phyloP scores from a whole-genome alignment of 768 basidiomycete species.

The Lactifluus subvellereus region DNA sequence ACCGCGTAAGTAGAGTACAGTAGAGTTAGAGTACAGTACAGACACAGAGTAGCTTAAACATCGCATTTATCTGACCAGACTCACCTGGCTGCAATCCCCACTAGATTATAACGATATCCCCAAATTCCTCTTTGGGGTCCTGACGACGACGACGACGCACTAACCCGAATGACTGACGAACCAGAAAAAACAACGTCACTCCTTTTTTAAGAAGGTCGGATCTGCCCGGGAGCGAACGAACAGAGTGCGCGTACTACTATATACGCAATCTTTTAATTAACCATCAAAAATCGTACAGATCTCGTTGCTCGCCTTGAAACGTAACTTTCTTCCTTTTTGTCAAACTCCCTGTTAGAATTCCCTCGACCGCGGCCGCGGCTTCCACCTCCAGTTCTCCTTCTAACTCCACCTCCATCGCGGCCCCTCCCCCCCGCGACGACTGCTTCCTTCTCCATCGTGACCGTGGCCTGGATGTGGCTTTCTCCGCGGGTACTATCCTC shows the following conservation, averaged over 20 bases:
- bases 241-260: not conserved
- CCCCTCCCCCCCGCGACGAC: slow-evolving; percentile 24
- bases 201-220: slow-evolving; percentile 7
- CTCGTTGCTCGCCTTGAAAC: slow-evolving; percentile 60
- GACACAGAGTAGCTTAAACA: not conserved
- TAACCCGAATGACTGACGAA: no score
- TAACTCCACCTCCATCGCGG: slow-evolving; percentile 41
- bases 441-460: not conserved
- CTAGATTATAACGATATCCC: not conserved
- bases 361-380: slow-evolving; percentile 14
- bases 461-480: slow-evolving; percentile 5
- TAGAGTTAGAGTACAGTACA: no score
- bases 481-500: slow-evolving; percentile 48
- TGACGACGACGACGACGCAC: not conserved
- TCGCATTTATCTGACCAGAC: not conserved
- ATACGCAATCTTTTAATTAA: slow-evolving; percentile 31
- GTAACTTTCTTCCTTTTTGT: slow-evolving; percentile 63
- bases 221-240: not conserved
- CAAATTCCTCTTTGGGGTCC: not conserved
- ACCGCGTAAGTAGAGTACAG: not conserved
- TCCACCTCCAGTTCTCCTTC: slow-evolving; percentile 31
- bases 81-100: not conserved
- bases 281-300: slow-evolving; percentile 59
- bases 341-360: slow-evolving; percentile 23
- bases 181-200: not conserved